Percentiles rank a stretch among this genome's conserved stretches.
phyloP scores from a whole-genome alignment of 306 rosid species.

The Calophaca sinica region DNA sequence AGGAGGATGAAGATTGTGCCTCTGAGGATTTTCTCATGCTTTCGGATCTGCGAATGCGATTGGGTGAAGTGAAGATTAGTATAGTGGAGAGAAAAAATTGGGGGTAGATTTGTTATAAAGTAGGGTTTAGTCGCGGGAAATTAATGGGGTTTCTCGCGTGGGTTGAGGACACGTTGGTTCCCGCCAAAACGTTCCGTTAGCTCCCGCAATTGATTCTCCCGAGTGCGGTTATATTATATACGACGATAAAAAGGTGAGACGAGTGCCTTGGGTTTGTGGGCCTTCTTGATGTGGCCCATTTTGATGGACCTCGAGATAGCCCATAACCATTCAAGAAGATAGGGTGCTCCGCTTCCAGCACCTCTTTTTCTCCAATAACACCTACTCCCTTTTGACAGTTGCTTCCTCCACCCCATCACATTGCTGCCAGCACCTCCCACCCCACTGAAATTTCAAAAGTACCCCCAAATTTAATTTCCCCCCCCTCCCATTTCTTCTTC shows the following conservation, averaged over 20 bases:
- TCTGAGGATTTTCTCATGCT: constrained; percentile 58
- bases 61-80: background rate
- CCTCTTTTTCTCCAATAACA: too few species aligned
- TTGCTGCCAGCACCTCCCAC: too few species aligned
- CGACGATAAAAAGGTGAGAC: too few species aligned
- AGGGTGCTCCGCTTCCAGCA: too few species aligned
- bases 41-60: background rate
- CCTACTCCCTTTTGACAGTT: too few species aligned
- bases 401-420: too few species aligned
- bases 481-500: too few species aligned
- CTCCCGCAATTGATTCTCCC: constrained; percentile 48
- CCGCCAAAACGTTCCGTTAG: constrained; percentile 74
- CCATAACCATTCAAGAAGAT: background rate
- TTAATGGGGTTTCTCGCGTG: constrained; percentile 10
- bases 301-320: background rate
- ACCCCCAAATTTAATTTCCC: too few species aligned
- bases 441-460: too few species aligned
- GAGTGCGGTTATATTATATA: too few species aligned
- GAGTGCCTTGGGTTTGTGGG: too few species aligned
- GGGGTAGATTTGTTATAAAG: background rate
- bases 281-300: background rate
- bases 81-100: background rate
- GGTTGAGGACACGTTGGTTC: constrained; percentile 55
- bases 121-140: constrained; percentile 57
- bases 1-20: constrained; percentile 40